Conservation (phyloP, 768 basidiomycete species). For the Mycena pura region DNA sequence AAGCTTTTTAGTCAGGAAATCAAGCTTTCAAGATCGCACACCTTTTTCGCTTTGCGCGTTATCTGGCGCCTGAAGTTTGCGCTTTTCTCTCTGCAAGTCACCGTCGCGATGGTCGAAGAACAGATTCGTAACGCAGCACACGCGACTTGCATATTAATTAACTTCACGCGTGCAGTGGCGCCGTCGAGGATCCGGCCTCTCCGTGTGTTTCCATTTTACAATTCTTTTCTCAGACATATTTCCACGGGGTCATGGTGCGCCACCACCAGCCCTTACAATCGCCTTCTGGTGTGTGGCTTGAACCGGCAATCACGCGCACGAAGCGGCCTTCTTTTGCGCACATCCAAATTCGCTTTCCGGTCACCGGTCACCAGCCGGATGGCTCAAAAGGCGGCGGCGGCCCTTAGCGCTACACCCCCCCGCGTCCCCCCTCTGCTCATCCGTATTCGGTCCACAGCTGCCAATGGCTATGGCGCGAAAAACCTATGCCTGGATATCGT, state of each 20-base stretch:
- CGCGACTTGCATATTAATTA: background rate
- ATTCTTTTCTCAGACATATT: background rate
- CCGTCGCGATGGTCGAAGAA: slow-evolving; percentile 11
- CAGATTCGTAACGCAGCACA: background rate
- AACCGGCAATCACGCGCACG: slow-evolving; percentile 27
- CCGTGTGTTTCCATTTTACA: slow-evolving; percentile 11
- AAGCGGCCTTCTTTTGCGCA: slow-evolving; percentile 28
- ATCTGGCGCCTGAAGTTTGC: slow-evolving; percentile 21
- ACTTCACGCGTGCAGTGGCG: no score
- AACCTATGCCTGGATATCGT: slow-evolving; percentile 53
- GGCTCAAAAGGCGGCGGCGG: slow-evolving; percentile 26
- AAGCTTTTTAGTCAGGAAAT: no score
- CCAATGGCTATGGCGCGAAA: slow-evolving; percentile 20
- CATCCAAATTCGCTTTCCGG: slow-evolving; percentile 28
- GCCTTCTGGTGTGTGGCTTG: slow-evolving; percentile 20
- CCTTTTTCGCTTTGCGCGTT: slow-evolving; percentile 15
- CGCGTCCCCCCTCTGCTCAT: slow-evolving; percentile 7
- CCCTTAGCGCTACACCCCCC: slow-evolving; percentile 6
- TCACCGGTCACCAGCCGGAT: slow-evolving; percentile 23
- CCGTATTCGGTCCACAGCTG: background rate
- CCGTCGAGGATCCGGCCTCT: slow-evolving; percentile 6
- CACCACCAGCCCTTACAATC: slow-evolving; percentile 16
- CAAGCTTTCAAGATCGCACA: slow-evolving; percentile 6
- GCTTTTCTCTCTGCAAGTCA: slow-evolving; percentile 18
- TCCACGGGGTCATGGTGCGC: slow-evolving; percentile 16